phyloP scores from a whole-genome alignment of 2,329 filamentous ascomycete species.

The Didymella pinodella region DNA sequence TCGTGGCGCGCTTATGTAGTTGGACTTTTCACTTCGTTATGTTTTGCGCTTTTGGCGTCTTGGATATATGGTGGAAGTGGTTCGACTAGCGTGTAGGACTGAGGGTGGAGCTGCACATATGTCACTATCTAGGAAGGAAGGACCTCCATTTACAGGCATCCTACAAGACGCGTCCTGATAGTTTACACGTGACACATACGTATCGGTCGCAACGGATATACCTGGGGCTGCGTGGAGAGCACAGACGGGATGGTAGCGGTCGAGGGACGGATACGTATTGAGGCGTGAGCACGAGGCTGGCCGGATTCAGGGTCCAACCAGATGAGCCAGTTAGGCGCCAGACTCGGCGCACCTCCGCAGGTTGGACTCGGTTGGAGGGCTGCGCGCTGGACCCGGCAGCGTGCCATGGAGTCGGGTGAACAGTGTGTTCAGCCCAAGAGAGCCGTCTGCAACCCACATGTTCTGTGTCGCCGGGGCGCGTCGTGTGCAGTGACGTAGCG shows the following conservation, averaged over 20 bases:
- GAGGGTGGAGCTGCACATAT: too few species aligned
- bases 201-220: too few species aligned
- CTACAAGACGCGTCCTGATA: too few species aligned
- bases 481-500: conserved; percentile 17
- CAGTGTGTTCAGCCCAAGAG: neutral
- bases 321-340: conserved; percentile 3
- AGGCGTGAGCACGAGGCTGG: conserved; percentile 15
- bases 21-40: too few species aligned
- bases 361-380: neutral
- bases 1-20: too few species aligned
- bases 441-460: conserved; percentile 11
- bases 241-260: neutral
- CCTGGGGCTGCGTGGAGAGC: too few species aligned
- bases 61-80: too few species aligned
- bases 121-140: too few species aligned
- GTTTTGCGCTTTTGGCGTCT: too few species aligned
- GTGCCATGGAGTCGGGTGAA: conserved; percentile 12
- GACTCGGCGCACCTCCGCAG: neutral
- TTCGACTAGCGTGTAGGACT: too few species aligned
- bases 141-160: too few species aligned
- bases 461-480: conserved; percentile 10
- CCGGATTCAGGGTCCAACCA: conserved; percentile 10
- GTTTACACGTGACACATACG: too few species aligned
- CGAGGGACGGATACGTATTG: neutral
- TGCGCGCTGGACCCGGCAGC: neutral